These are phyloP conservation scores for Aschersonia sp. DNA, from an alignment of 2,329 filamentous ascomycete species.

Conservation along the genomic window DNA sequence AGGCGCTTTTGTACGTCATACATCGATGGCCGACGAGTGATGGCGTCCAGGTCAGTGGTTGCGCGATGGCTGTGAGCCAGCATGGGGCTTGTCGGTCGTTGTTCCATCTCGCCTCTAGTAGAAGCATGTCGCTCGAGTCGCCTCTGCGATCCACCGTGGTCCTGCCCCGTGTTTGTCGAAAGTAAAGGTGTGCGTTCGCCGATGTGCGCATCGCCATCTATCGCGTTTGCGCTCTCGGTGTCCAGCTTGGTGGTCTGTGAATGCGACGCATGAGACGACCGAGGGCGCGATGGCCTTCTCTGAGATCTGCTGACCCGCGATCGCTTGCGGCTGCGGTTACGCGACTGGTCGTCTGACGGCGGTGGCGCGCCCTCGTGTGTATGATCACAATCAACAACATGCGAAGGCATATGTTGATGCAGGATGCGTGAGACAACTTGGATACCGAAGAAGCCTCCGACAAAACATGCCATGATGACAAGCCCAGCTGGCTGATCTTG, in stretches of 20 bases:
- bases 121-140: slow-evolving; percentile 14
- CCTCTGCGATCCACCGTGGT: slow-evolving; percentile 11
- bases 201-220: slow-evolving; percentile 5
- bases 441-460: slow-evolving; percentile 60
- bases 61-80: slow-evolving; percentile 11
- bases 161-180: slow-evolving; percentile 7
- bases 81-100: slow-evolving; percentile 11
- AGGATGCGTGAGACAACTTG: slow-evolving; percentile 58
- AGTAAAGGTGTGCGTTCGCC: slow-evolving; percentile 37
- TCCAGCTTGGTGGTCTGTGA: background rate
- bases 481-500: slow-evolving; percentile 53
- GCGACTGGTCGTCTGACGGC: slow-evolving; percentile 12
- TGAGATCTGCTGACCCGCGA: slow-evolving; percentile 18
- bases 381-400: slow-evolving; percentile 71
- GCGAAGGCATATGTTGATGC: slow-evolving; percentile 61
- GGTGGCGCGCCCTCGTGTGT: slow-evolving; percentile 42
- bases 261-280: slow-evolving; percentile 8
- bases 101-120: slow-evolving; percentile 13
- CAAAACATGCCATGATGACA: slow-evolving; percentile 54
- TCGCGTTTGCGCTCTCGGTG: background rate
- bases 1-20: slow-evolving; percentile 39
- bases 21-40: slow-evolving; percentile 38
- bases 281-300: slow-evolving; percentile 13
- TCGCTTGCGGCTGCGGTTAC: slow-evolving; percentile 11
- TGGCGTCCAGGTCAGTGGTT: slow-evolving; percentile 13